Base-by-base conservation (phyloP, 2,329 filamentous ascomycete species). In the Colletotrichum coccodes region DNA sequence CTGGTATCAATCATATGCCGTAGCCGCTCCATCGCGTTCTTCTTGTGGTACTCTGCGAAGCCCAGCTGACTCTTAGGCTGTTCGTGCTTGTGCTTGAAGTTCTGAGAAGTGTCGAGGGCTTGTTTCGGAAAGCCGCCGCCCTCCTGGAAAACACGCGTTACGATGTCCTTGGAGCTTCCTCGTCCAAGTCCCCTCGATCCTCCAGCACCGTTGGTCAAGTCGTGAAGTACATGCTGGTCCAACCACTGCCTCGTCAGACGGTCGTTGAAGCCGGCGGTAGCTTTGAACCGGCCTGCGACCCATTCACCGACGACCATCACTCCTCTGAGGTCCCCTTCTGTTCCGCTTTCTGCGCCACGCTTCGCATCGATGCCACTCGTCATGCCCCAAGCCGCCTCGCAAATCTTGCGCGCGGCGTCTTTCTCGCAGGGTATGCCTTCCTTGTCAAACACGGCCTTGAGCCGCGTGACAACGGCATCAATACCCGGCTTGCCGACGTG, bases 401-500 rank as follows among this genome's bases (percentile, higher is more conserved):
- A 96, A 1, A 97, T 82, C 75, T 93, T 92, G 71, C 96, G 88
- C 5, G 96, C 94, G 1, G 94, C 96, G 75, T 98, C 96, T 68
- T 90, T 91, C 74, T 99, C 96, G 72, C 93, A 96, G 0, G 91
- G 88, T 18, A 99, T 93, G 1, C 93, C 93, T 81, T 99, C 96
- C 73, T 92, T 95, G 68, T 93, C 90, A 72, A 99, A 98, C 0
- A 99, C 91, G 1, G 84, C 83, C 77, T 95, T 95, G 75, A 98
- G 86, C 16, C 96, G 90, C 8, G 87, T 85, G 4, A 97, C 91
- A 3, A 98, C 94, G 57, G 94, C 92, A 71, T 97, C 95, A 11
- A 98, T 82, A 0, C 93, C 91, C 2, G 96, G 94, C 74, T 96
- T 96, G 54, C 95, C 93, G 38, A 97, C 92, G 76, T 97, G 94